These are phyloP conservation scores for Lentinula novae-zelandiae DNA, from an alignment of 1,284 basidiomycete genomes.

Conservation along the genomic window DNA sequence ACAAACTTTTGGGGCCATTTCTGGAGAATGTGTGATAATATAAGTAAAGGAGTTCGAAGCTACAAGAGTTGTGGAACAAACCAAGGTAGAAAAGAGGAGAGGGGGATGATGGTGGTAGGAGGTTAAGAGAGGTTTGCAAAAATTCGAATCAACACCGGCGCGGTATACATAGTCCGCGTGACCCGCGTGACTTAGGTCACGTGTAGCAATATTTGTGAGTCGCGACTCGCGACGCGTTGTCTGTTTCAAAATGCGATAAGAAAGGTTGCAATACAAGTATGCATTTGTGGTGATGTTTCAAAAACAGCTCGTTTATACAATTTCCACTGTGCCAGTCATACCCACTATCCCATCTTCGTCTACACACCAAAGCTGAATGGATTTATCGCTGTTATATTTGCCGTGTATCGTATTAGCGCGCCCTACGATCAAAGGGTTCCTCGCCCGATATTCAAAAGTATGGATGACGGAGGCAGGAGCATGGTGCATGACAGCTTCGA, in stretches of 20 bases:
- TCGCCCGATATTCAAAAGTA: conserved; percentile 70
- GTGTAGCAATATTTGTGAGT: neutral
- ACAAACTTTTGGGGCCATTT: conserved; percentile 16
- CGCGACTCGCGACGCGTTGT: too few relatives aligned
- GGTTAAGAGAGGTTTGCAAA: conserved; percentile 1
- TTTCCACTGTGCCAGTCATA: conserved; percentile 56
- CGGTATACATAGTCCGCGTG: neutral
- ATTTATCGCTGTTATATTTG: conserved; percentile 34
- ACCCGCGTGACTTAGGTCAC: neutral
- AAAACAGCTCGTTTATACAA: neutral
- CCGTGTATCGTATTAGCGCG: conserved; percentile 54
- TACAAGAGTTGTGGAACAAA: neutral
- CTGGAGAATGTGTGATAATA: neutral
- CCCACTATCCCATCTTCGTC: conserved; percentile 62
- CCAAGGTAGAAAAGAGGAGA: neutral
- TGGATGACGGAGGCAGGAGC: conserved; percentile 41
- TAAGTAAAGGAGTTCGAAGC: neutral
- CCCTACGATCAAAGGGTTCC: conserved; percentile 70
- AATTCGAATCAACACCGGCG: neutral
- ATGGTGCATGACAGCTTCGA: conserved; percentile 56
- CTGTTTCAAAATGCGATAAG: too few relatives aligned
- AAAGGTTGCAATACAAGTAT: too few relatives aligned
- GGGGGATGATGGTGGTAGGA: conserved; percentile 3
- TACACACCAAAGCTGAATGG: conserved; percentile 48
- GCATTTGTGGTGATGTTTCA: neutral